phyloP scores from a whole-genome alignment of 208 protist genomes.

The Trypanosoma cruzi region DNA sequence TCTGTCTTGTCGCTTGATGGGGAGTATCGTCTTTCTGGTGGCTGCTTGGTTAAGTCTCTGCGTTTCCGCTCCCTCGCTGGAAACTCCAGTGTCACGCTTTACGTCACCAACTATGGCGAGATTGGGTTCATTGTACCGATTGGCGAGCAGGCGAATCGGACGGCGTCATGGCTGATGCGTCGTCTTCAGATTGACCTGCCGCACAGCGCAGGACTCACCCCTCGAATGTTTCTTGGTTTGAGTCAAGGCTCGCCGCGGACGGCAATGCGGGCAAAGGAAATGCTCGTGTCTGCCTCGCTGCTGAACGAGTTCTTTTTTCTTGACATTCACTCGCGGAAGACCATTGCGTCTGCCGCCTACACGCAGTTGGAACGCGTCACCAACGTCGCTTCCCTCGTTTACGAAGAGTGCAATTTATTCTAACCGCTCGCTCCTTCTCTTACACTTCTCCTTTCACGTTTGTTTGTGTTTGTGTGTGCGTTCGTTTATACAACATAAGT shows the following conservation, averaged over 20 bases:
- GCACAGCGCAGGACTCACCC: constrained; percentile 67
- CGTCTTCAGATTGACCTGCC: constrained; percentile 65
- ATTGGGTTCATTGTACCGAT: constrained; percentile 79
- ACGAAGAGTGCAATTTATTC: constrained; percentile 41
- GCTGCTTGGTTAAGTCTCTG: constrained; percentile 55
- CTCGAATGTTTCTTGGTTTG: constrained; percentile 79
- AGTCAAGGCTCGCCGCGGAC: constrained; percentile 53
- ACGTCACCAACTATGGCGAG: constrained; percentile 84
- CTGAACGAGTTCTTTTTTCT: constrained; percentile 55
- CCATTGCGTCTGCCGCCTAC: constrained; percentile 55
- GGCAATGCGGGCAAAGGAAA: constrained; percentile 56
- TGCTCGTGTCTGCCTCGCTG: constrained; percentile 62
- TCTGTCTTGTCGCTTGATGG: constrained; percentile 69
- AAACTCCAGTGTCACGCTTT: constrained; percentile 47
- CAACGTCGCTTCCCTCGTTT: constrained; percentile 60
- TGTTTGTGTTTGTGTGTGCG: not conserved
- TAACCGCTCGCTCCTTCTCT: constrained; percentile 13
- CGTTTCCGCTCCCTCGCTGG: constrained; percentile 52
- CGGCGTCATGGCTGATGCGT: constrained; percentile 59
- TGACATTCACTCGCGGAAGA: constrained; percentile 63
- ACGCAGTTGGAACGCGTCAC: constrained; percentile 78
- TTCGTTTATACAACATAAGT: not conserved
- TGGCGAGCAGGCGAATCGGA: constrained; percentile 72
- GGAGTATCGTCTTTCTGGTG: constrained; percentile 78
- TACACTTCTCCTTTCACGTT: not conserved